phyloP scores from a whole-genome alignment of 345 rosid genomes.

The Citrus reticulata region DNA sequence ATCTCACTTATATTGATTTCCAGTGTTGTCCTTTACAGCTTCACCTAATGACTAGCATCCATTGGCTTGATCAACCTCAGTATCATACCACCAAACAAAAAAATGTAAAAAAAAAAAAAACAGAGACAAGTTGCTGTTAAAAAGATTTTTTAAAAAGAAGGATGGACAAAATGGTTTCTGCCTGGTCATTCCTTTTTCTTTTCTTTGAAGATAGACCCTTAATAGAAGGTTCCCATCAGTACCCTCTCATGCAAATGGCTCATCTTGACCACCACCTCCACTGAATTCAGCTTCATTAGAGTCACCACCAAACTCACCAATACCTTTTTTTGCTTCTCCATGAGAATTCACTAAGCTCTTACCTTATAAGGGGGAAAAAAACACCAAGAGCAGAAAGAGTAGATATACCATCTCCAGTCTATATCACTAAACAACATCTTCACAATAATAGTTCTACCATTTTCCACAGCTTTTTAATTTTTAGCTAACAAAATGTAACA shows the following conservation, averaged over 20 bases:
- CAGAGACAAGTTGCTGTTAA: too few species aligned
- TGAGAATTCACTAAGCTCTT: conserved; percentile 42
- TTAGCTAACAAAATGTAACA: not conserved
- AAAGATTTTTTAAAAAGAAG: not conserved
- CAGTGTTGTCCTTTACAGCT: conserved; percentile 42
- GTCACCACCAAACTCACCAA: conserved; percentile 62
- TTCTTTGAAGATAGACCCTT: conserved; percentile 52
- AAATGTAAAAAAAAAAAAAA: not conserved
- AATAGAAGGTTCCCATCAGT: conserved; percentile 38
- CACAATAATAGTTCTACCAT: not conserved
- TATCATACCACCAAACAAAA: conserved; percentile 33
- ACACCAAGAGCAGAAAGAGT: too few species aligned
- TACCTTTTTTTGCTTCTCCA: conserved; percentile 52
- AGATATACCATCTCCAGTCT: too few species aligned
- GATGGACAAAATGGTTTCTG: conserved; percentile 20
- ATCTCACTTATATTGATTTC: conserved; percentile 47
- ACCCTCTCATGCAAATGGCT: conserved; percentile 36
- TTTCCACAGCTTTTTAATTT: too few species aligned
- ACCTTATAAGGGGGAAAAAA: not conserved
- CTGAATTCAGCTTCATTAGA: conserved; percentile 80
- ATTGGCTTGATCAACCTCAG: conserved; percentile 42
- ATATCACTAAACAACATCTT: not conserved
- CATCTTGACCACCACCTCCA: conserved; percentile 59
- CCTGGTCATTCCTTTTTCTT: conserved; percentile 75
- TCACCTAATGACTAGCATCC: conserved; percentile 49